Conservation (phyloP, 2,329 filamentous ascomycete species). For the Hypoxylon sp. region DNA sequence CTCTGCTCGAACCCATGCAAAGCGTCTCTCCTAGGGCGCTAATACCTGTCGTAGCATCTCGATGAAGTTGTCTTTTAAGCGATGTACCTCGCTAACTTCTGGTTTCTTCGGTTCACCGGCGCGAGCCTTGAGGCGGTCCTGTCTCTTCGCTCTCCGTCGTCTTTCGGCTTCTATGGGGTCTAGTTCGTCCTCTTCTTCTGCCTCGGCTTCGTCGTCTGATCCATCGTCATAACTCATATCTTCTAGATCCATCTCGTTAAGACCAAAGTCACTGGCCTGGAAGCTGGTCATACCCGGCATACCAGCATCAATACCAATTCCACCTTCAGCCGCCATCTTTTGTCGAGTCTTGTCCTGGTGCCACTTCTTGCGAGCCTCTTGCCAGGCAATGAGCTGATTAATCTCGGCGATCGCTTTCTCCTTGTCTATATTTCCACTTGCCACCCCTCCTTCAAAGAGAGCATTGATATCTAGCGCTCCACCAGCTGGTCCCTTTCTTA, state of each 20-base stretch:
- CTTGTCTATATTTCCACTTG: slow-evolving; percentile 77
- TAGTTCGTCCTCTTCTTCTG: slow-evolving; percentile 82
- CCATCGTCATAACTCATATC: slow-evolving; percentile 87
- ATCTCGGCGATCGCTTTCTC: slow-evolving; percentile 83
- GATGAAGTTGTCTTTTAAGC: slow-evolving; percentile 84
- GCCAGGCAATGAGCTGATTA: slow-evolving; percentile 89
- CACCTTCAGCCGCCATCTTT: slow-evolving; percentile 95
- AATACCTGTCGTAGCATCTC: slow-evolving; percentile 86
- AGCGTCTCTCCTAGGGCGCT: slow-evolving; percentile 69
- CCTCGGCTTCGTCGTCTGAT: slow-evolving; percentile 74
- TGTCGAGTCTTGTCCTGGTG: slow-evolving; percentile 97
- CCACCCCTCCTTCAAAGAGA: slow-evolving; percentile 84
- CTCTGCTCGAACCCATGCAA: slow-evolving; percentile 19
- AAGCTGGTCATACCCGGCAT: slow-evolving; percentile 72
- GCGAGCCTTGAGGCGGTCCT: slow-evolving; percentile 83
- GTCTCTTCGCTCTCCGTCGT: slow-evolving; percentile 79
- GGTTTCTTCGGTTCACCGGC: slow-evolving; percentile 91
- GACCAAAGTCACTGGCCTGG: slow-evolving; percentile 87
- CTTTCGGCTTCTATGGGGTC: slow-evolving; percentile 93
- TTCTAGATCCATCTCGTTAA: slow-evolving; percentile 88
- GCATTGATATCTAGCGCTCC: slow-evolving; percentile 96
- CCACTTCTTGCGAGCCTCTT: slow-evolving; percentile 96
- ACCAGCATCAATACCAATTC: slow-evolving; percentile 63
- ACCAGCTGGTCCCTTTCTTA: slow-evolving; percentile 86
- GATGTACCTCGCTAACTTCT: slow-evolving; percentile 81